These are phyloP conservation scores for Pythium aphanidermatum DNA, from an alignment of 352 stramenopile genomes.

Conservation along the genomic window DNA sequence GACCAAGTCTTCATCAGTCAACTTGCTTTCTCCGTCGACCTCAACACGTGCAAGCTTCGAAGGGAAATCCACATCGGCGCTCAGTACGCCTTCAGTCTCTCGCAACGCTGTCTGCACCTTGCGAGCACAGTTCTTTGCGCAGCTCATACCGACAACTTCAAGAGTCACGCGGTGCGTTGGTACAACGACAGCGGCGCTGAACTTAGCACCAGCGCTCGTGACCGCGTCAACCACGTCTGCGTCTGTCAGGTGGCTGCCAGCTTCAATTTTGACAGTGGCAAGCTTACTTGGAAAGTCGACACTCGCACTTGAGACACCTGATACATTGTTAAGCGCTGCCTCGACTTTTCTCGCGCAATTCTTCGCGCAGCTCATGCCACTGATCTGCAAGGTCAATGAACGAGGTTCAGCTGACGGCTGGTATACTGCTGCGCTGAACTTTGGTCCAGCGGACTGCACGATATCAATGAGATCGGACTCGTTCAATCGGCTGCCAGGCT, in stretches of 20 bases:
- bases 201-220: conserved; percentile 31
- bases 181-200: conserved; percentile 26
- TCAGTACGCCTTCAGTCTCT: conserved; percentile 41
- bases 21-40: conserved; percentile 36
- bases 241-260: conserved; percentile 51
- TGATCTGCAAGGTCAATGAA: conserved; percentile 48
- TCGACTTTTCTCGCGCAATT: conserved; percentile 78
- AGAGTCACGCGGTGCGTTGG: conserved; percentile 17
- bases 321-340: conserved; percentile 35
- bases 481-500: conserved; percentile 57
- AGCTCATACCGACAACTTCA: conserved; percentile 35
- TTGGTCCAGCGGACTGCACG: conserved; percentile 43
- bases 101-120: conserved; percentile 65
- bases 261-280: conserved; percentile 55
- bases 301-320: conserved; percentile 59
- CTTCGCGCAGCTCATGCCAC: conserved; percentile 78
- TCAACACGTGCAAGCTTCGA: conserved; percentile 55
- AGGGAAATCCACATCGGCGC: conserved; percentile 58
- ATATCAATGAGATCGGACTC: conserved; percentile 60
- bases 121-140: conserved; percentile 37
- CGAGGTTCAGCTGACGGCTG: conserved; percentile 33
- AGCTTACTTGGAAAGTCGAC: conserved; percentile 65
- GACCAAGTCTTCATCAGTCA: conserved; percentile 59
- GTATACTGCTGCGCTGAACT: conserved; percentile 54
- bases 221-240: conserved; percentile 54